Evolutionary conservation across 768 basidiomycete genomes (phyloP).

Genomic region (Rhodotorula paludigena): DNA sequence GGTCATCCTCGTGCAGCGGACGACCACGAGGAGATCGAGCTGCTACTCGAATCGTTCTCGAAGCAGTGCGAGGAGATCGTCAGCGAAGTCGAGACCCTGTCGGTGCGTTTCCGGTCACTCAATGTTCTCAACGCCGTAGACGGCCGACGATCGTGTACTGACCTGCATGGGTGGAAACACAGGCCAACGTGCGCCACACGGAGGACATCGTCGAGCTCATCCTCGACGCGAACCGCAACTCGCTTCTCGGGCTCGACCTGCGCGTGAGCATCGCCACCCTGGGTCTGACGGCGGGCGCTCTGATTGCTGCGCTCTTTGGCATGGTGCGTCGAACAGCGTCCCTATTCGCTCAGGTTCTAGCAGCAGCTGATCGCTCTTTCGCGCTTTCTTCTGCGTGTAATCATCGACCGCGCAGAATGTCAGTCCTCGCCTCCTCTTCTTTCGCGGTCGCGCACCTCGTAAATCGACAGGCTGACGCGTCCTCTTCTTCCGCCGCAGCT

Average conservation of each 20-base stretch:
- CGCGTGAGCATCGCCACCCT: conserved; percentile 92
- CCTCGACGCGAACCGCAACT: conserved; percentile 90
- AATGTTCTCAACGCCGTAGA: no score
- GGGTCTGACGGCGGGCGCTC: conserved; percentile 82
- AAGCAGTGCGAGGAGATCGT: conserved; percentile 55
- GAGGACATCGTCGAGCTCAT: conserved; percentile 98
- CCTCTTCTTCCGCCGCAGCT: conserved; percentile 53
- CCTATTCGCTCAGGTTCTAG: not conserved
- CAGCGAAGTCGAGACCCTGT: conserved; percentile 38
- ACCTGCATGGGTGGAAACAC: not conserved
- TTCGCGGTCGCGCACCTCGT: not conserved
- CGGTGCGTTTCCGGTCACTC: conserved; percentile 30
- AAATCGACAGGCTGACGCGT: not conserved
- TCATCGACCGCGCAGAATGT: conserved; percentile 6
- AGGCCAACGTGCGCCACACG: conserved; percentile 92
- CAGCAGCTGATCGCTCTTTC: not conserved
- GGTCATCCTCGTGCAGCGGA: conserved; percentile 57
- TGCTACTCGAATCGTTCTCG: conserved; percentile 86
- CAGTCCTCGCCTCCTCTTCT: not conserved
- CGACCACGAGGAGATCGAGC: conserved; percentile 89
- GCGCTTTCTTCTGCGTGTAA: not conserved
- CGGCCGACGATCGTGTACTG: not conserved
- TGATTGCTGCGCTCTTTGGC: conserved; percentile 85
- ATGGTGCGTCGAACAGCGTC: conserved; percentile 54
- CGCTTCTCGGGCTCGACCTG: conserved; percentile 81